phyloP scores from a whole-genome alignment of 2,329 filamentous ascomycete genomes.

The Fusarium sp. region DNA sequence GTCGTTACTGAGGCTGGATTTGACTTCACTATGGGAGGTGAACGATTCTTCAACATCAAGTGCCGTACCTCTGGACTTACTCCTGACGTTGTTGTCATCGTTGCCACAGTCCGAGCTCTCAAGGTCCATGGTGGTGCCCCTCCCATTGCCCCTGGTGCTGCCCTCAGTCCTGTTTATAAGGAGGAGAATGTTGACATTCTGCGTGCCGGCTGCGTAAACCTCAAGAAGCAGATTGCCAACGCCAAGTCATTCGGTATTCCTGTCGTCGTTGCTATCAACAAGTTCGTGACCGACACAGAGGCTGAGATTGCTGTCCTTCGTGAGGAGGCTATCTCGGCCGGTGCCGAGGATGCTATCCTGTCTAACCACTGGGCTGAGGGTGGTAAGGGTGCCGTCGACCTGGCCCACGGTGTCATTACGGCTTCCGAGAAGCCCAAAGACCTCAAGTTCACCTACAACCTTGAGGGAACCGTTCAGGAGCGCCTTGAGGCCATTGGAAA shows the following conservation, averaged over 20 bases:
- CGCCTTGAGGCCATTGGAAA: constrained; percentile 91
- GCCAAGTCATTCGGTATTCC: constrained; percentile 90
- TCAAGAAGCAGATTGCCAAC: constrained; percentile 95
- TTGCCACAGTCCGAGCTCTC: constrained; percentile 93
- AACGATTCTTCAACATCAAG: constrained; percentile 99
- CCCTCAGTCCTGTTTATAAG: constrained; percentile 89
- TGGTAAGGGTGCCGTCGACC: constrained; percentile 87
- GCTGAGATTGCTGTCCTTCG: constrained; percentile 90
- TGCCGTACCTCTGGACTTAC: constrained; percentile 93
- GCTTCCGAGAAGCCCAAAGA: constrained; percentile 86
- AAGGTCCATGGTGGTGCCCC: constrained; percentile 98
- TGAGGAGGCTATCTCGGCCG: constrained; percentile 90
- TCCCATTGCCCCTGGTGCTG: constrained; percentile 87
- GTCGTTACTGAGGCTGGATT: constrained; percentile 98
- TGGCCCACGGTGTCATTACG: constrained; percentile 87
- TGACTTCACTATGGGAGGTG: constrained; percentile 99
- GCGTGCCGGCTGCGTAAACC: constrained; percentile 89
- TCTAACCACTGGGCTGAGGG: constrained; percentile 98
- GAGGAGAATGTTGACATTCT: constrained; percentile 95
- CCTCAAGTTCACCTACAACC: constrained; percentile 87
- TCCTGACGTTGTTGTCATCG: constrained; percentile 93
- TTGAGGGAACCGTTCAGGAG: constrained; percentile 83
- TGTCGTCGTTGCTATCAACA: constrained; percentile 97
- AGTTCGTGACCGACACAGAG: constrained; percentile 92
- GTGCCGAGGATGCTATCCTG: constrained; percentile 91